These are phyloP conservation scores for Leptomonas seymouri DNA, from an alignment of 208 protist species.

Conservation along the genomic window DNA sequence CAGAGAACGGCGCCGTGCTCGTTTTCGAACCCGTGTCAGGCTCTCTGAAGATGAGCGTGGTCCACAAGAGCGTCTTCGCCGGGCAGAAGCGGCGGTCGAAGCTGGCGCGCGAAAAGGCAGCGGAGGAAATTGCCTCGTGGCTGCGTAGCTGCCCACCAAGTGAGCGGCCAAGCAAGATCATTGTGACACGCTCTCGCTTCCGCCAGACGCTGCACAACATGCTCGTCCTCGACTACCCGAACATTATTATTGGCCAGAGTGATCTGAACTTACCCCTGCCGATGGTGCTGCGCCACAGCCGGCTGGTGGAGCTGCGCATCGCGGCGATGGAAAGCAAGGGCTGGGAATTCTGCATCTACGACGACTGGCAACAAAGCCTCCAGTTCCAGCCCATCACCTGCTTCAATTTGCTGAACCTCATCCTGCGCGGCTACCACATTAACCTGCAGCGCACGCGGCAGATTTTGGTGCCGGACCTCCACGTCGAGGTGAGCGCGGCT, in stretches of 20 bases:
- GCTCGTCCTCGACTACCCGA: conserved; percentile 99
- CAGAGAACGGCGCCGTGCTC: conserved; percentile 99
- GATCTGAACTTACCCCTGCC: conserved; percentile 99
- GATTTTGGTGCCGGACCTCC: conserved; percentile 97
- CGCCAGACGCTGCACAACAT: conserved; percentile 93
- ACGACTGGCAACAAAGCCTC: conserved; percentile 99
- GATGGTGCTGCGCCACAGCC: conserved; percentile 98
- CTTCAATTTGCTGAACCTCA: conserved; percentile 99
- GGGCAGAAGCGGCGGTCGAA: conserved; percentile 99
- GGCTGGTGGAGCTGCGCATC: conserved; percentile 99
- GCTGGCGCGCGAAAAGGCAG: conserved; percentile 99
- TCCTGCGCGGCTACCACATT: conserved; percentile 98
- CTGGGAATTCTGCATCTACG: conserved; percentile 99
- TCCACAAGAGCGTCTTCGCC: conserved; percentile 99
- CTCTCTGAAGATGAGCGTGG: conserved; percentile 99
- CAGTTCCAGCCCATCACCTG: conserved; percentile 98
- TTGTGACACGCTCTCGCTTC: conserved; percentile 99
- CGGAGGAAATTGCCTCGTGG: conserved; percentile 99
- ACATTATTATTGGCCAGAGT: conserved; percentile 99
- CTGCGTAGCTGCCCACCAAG: conserved; percentile 99
- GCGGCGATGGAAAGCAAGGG: conserved; percentile 99
- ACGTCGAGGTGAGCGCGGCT: conserved; percentile 94
- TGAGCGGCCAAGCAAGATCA: conserved; percentile 99
- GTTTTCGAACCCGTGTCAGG: conserved; percentile 99
- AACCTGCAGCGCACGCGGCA: conserved; percentile 97